Base-by-base conservation (phyloP, 345 rosid species). In the Dimocarpus longan region DNA sequence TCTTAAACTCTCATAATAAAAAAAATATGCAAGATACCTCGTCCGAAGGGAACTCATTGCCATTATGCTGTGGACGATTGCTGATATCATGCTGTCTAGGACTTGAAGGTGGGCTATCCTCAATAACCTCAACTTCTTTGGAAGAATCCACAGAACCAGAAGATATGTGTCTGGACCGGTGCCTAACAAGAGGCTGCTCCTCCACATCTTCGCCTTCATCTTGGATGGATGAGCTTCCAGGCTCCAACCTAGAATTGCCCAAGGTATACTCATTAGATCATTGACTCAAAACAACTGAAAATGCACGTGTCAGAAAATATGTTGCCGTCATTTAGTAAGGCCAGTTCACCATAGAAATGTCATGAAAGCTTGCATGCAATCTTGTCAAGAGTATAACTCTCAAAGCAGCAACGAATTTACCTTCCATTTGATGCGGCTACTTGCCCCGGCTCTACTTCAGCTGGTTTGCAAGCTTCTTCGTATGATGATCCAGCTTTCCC, bases 181-280 rank as follows among this genome's bases (percentile, higher is more conserved):
- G 93, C 88, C 93, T 88, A 82, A 89, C 79, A 48, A 92, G 91
- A 74, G 98, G 98, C 84, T 86, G 91, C 80, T 84, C 89, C 79
- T 87, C 93, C 79, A 78, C 88, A 77, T 93, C 98, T 81, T 88
- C 97, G 76, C 82, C 85, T 72, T 91, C 94, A 75, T 94, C 97
- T 59, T 82, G 93, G 59, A 87, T 46, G 28, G 94, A 95, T 83
- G 93, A 71, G 86, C 89, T 86, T 79, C 96, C 92, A n/a, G 82
- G 73, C 52, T 85, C 91, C 87, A 83, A 76, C 88, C 99, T 94
- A 80, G 66, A 81, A 19, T 64, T 54, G 71, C 59, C 43, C 66
- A 66, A 72, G 69, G 77, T 28, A 66, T 37, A 52, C 56, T 54
- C 64, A 56, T 71, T 46, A 72, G n/a, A 67, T 50, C 32, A 3